Base-by-base conservation (phyloP, 1,284 basidiomycete species). In the Takashimella tepidaria region DNA sequence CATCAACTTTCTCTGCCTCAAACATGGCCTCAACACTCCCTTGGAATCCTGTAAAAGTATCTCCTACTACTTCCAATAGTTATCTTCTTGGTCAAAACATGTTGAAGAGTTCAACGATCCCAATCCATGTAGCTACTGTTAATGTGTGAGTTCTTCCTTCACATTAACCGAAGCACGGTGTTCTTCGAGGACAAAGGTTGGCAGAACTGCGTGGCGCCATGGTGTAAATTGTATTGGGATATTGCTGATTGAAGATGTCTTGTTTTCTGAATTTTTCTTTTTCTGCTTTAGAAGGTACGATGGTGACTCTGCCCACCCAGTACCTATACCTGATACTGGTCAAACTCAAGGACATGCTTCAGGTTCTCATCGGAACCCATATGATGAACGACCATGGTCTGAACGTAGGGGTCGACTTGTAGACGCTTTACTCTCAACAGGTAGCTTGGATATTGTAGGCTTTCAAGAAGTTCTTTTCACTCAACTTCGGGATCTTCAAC, bases 401-500 rank as follows among this genome's bases (percentile, higher is more conserved):
- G 69, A 73, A 50, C 58, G 73, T 3, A 64, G 70, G 19, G 66
- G 61, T 23, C 55, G 70, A 2, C 57, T 74, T 10, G 62, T 69
- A 3, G 73, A 74, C 48, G 59, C 64, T 6, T 51, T 66, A 3
- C 43, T 71, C 10, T 55, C 59, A 12, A 58, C 57, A 8, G 67
- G 68, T 8, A 47, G 60, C 8, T 54, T 72, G 2, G 70, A 76
- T 47, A 64, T 70, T 26, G 47, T 70, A 78, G 84, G 81, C 8
- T 73, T 70, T 51, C 70, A 72, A 65, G 84, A 86, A 64, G 83
- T 80, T 0, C 72, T 84, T 11, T 68, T 81, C 21, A 72, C 80
- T 51, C 85, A 86, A 66, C 79, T 86, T 2, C 66, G 73, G n/a
- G 85, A 87, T 60, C 69, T 86, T 5, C 73, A 76, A 3, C 75